Evolutionary conservation across 2,329 filamentous ascomycete genomes (phyloP).

Genomic region (Xylaria multiplex): DNA sequence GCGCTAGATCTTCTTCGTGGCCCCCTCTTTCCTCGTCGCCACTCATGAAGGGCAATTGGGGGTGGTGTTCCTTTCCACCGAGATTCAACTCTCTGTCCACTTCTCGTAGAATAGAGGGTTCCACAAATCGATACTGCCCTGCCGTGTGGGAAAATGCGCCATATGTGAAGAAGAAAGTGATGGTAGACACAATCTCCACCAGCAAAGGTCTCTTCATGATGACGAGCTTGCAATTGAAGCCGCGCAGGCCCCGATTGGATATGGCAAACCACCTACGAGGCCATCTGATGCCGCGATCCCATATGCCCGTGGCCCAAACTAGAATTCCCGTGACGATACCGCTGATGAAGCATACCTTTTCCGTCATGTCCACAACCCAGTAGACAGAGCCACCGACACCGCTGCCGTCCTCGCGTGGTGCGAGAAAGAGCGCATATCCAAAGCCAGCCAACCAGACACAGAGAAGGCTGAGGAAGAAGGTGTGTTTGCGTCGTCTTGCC

Average conservation of each 20-base stretch:
- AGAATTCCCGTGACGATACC: conserved; percentile 87
- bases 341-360: conserved; percentile 91
- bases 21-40: conserved; percentile 70
- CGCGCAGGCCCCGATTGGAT: conserved; percentile 87
- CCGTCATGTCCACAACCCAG: conserved; percentile 90
- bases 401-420: conserved; percentile 93
- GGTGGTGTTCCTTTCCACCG: conserved; percentile 54
- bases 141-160: conserved; percentile 74
- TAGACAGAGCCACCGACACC: conserved; percentile 94
- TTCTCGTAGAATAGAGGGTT: conserved; percentile 68
- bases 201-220: conserved; percentile 85
- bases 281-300: conserved; percentile 95
- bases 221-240: conserved; percentile 96
- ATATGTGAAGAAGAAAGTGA: conserved; percentile 82
- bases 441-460: conserved; percentile 85
- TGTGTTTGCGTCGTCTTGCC: conserved; percentile 88
- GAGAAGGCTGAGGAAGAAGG: conserved; percentile 87
- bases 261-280: conserved; percentile 89
- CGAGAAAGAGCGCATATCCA: conserved; percentile 89
- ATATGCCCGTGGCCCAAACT: conserved; percentile 95
- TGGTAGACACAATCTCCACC: conserved; percentile 77
- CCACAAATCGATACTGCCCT: conserved; percentile 81
- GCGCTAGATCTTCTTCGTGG: conserved; percentile 88
- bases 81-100: conserved; percentile 68
- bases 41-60: conserved; percentile 52